Conservation (phyloP, 352 stramenopile species). For the Pythium myriotylum region DNA sequence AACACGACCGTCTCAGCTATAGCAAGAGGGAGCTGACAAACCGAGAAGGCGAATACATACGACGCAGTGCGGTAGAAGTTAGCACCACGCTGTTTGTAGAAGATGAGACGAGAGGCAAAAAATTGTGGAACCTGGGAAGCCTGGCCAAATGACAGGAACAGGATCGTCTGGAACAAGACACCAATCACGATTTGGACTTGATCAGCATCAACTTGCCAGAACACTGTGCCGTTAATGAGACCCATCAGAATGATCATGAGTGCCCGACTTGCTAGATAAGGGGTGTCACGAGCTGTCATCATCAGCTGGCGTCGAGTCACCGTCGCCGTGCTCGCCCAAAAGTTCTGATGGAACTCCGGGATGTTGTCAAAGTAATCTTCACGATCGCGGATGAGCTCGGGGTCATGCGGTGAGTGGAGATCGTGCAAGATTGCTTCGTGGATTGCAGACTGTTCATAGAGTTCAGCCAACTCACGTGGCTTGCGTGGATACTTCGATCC, state of each 20-base stretch:
- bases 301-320: slow-evolving; percentile 41
- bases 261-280: slow-evolving; percentile 23
- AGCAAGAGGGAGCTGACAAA: slow-evolving; percentile 40
- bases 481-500: neutral
- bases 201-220: slow-evolving; percentile 25
- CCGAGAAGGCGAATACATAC: slow-evolving; percentile 54
- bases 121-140: slow-evolving; percentile 63
- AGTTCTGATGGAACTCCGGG: slow-evolving; percentile 5
- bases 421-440: slow-evolving; percentile 53
- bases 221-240: slow-evolving; percentile 23
- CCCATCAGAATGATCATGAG: slow-evolving; percentile 32
- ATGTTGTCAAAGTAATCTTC: slow-evolving; percentile 21
- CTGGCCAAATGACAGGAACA: slow-evolving; percentile 8
- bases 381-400: slow-evolving; percentile 81
- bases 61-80: slow-evolving; percentile 68
- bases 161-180: slow-evolving; percentile 19
- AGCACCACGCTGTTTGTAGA: slow-evolving; percentile 66
- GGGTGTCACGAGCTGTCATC: slow-evolving; percentile 41
- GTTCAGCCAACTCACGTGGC: slow-evolving; percentile 22
- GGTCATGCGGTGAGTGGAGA: slow-evolving; percentile 85
- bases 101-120: slow-evolving; percentile 42
- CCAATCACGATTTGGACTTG: slow-evolving; percentile 43
- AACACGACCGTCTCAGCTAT: slow-evolving; percentile 61
- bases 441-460: slow-evolving; percentile 23
- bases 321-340: slow-evolving; percentile 6